Conservation (phyloP, 2,329 filamentous ascomycete species). For the Cladosporium sp. region DNA sequence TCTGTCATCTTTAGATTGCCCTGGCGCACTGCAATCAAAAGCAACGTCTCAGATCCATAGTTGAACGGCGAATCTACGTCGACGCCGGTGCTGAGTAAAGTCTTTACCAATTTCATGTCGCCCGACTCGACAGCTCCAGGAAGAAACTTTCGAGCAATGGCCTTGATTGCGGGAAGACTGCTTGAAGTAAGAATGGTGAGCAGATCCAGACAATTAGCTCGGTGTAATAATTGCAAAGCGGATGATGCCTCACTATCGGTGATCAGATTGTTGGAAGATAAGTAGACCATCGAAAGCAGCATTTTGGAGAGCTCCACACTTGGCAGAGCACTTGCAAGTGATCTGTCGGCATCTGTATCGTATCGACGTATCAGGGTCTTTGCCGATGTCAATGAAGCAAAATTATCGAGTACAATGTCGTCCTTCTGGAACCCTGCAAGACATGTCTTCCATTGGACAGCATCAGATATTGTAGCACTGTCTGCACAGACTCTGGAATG, state of each 20-base stretch:
- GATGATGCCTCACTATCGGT: not conserved
- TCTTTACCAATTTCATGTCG: not conserved
- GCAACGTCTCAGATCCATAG: not conserved
- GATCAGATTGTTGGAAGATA: not conserved
- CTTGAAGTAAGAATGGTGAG: not conserved
- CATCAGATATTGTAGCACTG: not conserved
- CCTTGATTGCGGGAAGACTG: not conserved
- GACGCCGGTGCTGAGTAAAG: not conserved
- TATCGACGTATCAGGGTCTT: not conserved
- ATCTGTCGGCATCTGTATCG: not conserved
- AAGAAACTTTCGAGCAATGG: not conserved
- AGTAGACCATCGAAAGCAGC: not conserved
- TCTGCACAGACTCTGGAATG: too few relatives aligned
- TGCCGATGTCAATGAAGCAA: slow-evolving; percentile 1
- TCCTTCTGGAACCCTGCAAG: not conserved
- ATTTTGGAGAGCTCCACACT: not conserved
- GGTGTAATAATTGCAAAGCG: not conserved
- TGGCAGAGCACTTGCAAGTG: not conserved
- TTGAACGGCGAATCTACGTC: not conserved
- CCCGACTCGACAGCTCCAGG: not conserved
- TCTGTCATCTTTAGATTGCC: not conserved
- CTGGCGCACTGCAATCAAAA: not conserved
- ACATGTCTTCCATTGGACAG: not conserved
- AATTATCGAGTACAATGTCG: not conserved
- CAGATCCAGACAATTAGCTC: too few relatives aligned